Percentiles rank a stretch among this genome's conserved stretches.
phyloP scores from a whole-genome alignment of 805 yeast species.

The Monosporozyma unispora region DNA sequence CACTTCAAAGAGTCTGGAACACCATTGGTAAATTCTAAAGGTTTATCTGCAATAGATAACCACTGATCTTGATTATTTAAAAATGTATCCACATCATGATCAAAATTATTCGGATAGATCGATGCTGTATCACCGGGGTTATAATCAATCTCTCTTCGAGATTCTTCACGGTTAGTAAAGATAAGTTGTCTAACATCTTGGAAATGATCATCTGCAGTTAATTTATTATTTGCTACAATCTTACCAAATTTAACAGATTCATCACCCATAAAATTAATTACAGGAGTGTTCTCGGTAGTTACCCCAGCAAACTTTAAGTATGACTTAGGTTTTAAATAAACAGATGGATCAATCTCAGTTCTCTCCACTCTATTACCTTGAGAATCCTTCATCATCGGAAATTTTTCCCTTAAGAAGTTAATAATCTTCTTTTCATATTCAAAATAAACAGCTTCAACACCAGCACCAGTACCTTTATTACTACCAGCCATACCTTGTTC shows the following conservation, averaged over 20 bases:
- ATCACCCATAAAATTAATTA: slow-evolving; percentile 14
- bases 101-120: slow-evolving; percentile 66
- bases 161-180: slow-evolving; percentile 28
- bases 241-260: slow-evolving; percentile 32
- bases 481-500: slow-evolving; percentile 68
- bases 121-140: slow-evolving; percentile 77
- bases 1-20: slow-evolving; percentile 30
- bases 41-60: slow-evolving; percentile 58
- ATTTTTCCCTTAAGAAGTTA: slow-evolving; percentile 25
- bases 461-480: slow-evolving; percentile 28
- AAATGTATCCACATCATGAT: slow-evolving; percentile 52
- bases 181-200: slow-evolving; percentile 76
- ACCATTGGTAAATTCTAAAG: slow-evolving; percentile 27
- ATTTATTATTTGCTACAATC: slow-evolving; percentile 43
- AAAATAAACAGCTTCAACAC: slow-evolving; percentile 61
- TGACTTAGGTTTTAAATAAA: slow-evolving; percentile 23
- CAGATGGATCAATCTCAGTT: slow-evolving; percentile 15
- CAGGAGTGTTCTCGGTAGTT: background rate
- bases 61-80: slow-evolving; percentile 61
- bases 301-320: slow-evolving; percentile 11
- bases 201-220: slow-evolving; percentile 68
- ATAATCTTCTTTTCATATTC: slow-evolving; percentile 59
- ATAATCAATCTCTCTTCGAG: slow-evolving; percentile 29
- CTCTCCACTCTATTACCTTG: slow-evolving; percentile 16
- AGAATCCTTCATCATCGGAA: slow-evolving; percentile 23